These are phyloP conservation scores for Cutaneotrichosporon spelunceum DNA, from an alignment of 1,284 basidiomycete species.

Conservation along the genomic window DNA sequence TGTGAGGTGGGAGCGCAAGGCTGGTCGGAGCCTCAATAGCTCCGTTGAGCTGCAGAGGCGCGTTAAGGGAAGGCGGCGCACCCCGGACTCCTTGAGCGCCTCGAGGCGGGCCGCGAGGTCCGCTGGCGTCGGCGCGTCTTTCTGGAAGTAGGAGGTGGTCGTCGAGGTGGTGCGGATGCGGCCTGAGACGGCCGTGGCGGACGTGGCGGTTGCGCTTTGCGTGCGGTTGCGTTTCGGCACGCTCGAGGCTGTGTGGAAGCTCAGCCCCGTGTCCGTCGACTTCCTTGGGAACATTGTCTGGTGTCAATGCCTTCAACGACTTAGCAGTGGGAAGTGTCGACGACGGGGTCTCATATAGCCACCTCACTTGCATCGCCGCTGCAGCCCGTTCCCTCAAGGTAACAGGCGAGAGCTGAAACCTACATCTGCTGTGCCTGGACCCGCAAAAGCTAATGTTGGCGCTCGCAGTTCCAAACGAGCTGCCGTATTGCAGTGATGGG, in stretches of 20 bases:
- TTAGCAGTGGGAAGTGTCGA: not conserved
- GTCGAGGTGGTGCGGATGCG: not conserved
- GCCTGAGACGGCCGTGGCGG: not conserved
- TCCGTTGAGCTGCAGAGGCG: not conserved
- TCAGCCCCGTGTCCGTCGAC: not conserved
- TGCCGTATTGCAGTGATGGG: not conserved
- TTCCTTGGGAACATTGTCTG: not conserved
- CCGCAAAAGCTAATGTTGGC: not conserved
- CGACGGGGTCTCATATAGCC: too few species aligned
- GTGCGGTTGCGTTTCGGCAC: not conserved
- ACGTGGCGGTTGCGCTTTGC: not conserved
- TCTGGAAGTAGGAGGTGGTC: not conserved
- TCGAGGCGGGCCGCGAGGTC: not conserved
- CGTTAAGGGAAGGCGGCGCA: not conserved
- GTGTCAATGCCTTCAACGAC: not conserved
- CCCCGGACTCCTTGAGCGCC: not conserved
- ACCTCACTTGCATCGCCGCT: not conserved
- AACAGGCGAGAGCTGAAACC: not conserved
- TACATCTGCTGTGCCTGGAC: not conserved
- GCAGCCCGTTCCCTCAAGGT: not conserved
- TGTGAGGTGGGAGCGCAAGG: not conserved
- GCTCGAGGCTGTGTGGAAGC: not conserved
- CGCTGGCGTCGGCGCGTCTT: not conserved
- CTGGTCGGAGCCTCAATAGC: not conserved
- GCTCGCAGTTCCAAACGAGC: not conserved